Evolutionary conservation across 1,284 basidiomycete species (phyloP).

Genomic region (Cystobasidium pallidum): DNA sequence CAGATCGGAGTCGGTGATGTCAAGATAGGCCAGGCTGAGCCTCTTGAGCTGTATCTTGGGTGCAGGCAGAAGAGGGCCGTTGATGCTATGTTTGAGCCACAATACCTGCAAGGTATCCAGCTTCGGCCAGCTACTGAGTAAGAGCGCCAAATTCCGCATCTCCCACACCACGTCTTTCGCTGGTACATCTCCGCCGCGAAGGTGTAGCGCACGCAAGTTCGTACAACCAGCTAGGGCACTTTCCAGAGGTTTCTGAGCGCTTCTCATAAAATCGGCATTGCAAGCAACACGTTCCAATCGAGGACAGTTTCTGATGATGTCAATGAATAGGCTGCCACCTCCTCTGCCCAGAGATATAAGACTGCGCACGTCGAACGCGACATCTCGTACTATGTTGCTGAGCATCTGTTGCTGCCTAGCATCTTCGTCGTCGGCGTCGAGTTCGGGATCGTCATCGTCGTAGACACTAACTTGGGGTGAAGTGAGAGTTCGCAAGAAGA

Average conservation of each 20-base stretch:
- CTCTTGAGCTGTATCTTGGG: constrained; percentile 21
- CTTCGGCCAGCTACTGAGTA: constrained; percentile 18
- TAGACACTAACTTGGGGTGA: constrained; percentile 15
- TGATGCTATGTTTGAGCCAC: constrained; percentile 35
- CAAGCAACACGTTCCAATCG: constrained; percentile 46
- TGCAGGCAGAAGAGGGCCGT: constrained; percentile 15
- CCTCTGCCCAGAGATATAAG: constrained; percentile 44
- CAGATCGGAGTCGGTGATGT: constrained; percentile 32
- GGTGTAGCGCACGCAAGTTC: constrained; percentile 44
- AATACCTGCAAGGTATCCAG: constrained; percentile 21
- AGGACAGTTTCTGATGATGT: constrained; percentile 44
- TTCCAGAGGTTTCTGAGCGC: constrained; percentile 24
- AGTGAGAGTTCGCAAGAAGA: constrained; percentile 46
- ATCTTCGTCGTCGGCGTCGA: constrained; percentile 36
- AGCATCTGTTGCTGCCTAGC: constrained; percentile 39
- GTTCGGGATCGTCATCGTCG: constrained; percentile 35
- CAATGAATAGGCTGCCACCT: constrained; percentile 45
- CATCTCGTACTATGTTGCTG: constrained; percentile 24
- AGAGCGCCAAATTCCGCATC: constrained; percentile 15
- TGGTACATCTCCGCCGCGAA: constrained; percentile 38
- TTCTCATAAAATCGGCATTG: constrained; percentile 38
- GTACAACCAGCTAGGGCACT: constrained; percentile 35
- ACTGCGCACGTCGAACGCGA: constrained; percentile 26
- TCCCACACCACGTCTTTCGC: constrained; percentile 46
- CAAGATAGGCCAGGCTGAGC: constrained; percentile 20